Conservation (phyloP, 495 filamentous ascomycete species). For the Halenospora varia region DNA sequence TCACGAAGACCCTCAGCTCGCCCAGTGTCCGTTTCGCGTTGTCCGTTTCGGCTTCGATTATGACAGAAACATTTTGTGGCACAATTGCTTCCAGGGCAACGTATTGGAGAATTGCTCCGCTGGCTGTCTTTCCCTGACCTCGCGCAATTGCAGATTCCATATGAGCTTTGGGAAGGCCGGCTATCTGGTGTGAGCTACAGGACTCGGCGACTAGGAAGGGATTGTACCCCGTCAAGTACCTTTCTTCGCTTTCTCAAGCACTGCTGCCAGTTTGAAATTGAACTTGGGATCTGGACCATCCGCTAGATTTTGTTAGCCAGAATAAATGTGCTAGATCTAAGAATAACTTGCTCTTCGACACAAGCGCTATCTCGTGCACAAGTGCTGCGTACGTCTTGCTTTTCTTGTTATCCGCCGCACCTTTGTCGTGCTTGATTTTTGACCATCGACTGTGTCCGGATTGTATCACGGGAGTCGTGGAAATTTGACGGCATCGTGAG, state of each 20-base stretch:
- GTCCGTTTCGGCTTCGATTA: constrained; percentile 77
- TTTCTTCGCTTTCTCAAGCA: constrained; percentile 79
- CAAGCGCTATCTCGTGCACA: constrained; percentile 47
- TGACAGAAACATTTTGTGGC: constrained; percentile 69
- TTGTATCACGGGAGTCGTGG: constrained; percentile 39
- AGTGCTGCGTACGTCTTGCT: constrained; percentile 40
- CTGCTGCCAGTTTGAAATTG: constrained; percentile 69
- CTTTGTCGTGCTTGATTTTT: constrained; percentile 94
- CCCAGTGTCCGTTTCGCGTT: constrained; percentile 67
- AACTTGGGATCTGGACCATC: constrained; percentile 64
- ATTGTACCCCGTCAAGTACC: constrained; percentile 34
- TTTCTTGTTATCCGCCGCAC: constrained; percentile 63
- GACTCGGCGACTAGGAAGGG: not conserved
- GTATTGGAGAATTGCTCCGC: constrained; percentile 67
- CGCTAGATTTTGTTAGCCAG: constrained; percentile 25
- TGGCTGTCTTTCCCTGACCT: constrained; percentile 75
- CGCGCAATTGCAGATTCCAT: constrained; percentile 84
- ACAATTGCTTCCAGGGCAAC: constrained; percentile 80
- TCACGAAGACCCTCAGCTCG: constrained; percentile 64
- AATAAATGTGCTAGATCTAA: not conserved
- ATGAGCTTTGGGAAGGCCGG: constrained; percentile 72
- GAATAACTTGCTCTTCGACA: constrained; percentile 42
- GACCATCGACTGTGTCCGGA: constrained; percentile 92
- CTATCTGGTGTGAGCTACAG: constrained; percentile 29
- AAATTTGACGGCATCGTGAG: constrained; percentile 47